phyloP scores from a whole-genome alignment of 768 basidiomycete species.

The Rhodosporidiobolus odoratus region DNA sequence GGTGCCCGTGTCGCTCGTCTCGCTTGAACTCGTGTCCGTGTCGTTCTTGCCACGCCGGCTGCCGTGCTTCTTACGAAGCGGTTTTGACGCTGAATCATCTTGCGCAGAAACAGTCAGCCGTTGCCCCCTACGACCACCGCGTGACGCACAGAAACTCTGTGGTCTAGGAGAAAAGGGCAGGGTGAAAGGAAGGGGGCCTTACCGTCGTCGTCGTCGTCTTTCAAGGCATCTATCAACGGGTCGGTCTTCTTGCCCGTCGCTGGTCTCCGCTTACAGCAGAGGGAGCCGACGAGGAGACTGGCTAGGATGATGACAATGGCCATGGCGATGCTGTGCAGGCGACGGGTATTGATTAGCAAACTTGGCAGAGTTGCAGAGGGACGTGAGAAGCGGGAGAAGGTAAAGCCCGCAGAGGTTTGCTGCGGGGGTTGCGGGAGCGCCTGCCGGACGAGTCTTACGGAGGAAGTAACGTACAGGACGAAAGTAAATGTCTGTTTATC shows the following conservation, averaged over 20 bases:
- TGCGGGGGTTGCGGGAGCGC: too few species aligned
- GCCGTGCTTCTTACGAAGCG: not conserved
- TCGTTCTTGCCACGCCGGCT: not conserved
- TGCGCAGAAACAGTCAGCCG: not conserved
- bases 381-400: not conserved
- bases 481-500: not conserved
- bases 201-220: not conserved
- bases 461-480: not conserved
- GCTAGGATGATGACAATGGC: not conserved
- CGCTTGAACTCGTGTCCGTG: not conserved
- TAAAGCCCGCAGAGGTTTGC: too few species aligned
- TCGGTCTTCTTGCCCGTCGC: not conserved
- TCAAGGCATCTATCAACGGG: too few species aligned
- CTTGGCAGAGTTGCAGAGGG: too few species aligned
- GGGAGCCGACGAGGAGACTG: not conserved
- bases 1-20: not conserved
- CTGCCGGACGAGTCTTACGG: not conserved
- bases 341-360: not conserved
- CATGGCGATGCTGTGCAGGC: slow-evolving; percentile 48
- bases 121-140: too few species aligned
- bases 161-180: not conserved
- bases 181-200: not conserved
- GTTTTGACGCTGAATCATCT: not conserved
- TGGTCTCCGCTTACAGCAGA: slow-evolving; percentile 50
- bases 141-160: too few species aligned